phyloP scores from a whole-genome alignment of 306 rosid species.

The Acacia acuminata region DNA sequence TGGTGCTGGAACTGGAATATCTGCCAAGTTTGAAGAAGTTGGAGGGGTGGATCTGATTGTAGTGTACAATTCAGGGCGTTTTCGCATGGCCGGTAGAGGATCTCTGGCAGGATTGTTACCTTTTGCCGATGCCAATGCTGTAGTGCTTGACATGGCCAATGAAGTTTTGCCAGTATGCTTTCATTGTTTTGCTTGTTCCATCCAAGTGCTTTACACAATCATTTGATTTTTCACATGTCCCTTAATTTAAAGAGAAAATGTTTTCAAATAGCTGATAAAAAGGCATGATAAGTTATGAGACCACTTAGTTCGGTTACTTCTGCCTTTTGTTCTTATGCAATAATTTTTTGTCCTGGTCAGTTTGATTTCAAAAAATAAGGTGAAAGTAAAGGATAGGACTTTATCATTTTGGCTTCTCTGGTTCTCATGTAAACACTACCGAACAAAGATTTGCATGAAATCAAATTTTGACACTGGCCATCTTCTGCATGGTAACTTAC shows the following conservation, averaged over 20 bases:
- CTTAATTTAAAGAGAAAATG: slow-evolving; percentile 9
- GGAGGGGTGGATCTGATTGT: slow-evolving; percentile 93
- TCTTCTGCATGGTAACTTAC: background rate
- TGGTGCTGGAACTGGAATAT: slow-evolving; percentile 96
- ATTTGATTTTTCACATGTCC: slow-evolving; percentile 14
- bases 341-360: slow-evolving; percentile 7
- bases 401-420: background rate
- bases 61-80: slow-evolving; percentile 91
- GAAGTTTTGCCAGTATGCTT: slow-evolving; percentile 87
- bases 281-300: slow-evolving; percentile 5
- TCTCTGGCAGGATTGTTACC: slow-evolving; percentile 91
- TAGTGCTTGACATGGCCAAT: slow-evolving; percentile 92
- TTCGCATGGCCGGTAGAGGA: slow-evolving; percentile 98
- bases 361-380: background rate
- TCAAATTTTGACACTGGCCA: background rate
- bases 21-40: slow-evolving; percentile 97
- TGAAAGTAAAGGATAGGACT: background rate
- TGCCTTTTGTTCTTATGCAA: slow-evolving; percentile 2
- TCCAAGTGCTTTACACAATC: slow-evolving; percentile 25
- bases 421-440: background rate
- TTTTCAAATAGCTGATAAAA: slow-evolving; percentile 22
- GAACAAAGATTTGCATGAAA: background rate
- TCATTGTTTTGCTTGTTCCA: slow-evolving; percentile 28
- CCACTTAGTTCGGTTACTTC: background rate
- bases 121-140: slow-evolving; percentile 92